Evolutionary conservation across 2,329 filamentous ascomycete species (phyloP).

Genomic region (Venturia aucupariae): DNA sequence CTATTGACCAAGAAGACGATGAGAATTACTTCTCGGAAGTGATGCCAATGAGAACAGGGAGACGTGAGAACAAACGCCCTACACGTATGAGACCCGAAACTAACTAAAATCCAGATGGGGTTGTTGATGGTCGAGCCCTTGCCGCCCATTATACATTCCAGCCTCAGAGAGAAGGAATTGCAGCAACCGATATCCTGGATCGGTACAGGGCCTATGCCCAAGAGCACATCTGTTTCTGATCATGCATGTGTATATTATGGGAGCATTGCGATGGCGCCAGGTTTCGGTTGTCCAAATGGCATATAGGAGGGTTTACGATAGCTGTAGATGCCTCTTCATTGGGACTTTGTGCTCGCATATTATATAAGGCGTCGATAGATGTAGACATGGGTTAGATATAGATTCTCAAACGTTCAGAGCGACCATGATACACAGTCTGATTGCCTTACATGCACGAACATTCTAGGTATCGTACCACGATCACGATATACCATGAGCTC

Average conservation of each 20-base stretch:
- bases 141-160: slow-evolving; percentile 46
- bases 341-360: neutral
- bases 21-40: slow-evolving; percentile 36
- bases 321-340: neutral
- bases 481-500: no score
- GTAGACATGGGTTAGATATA: neutral
- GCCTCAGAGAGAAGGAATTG: slow-evolving; percentile 32
- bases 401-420: no score
- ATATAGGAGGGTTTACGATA: neutral
- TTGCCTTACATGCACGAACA: no score
- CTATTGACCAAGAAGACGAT: slow-evolving; percentile 41
- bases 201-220: slow-evolving; percentile 45
- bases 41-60: slow-evolving; percentile 29
- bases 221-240: slow-evolving; percentile 38
- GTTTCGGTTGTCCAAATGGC: neutral
- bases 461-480: no score
- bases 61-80: slow-evolving; percentile 20
- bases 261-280: slow-evolving; percentile 4
- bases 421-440: no score
- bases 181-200: slow-evolving; percentile 45
- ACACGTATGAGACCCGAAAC: neutral
- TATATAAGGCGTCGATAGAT: neutral
- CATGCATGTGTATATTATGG: neutral
- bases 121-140: slow-evolving; percentile 46
- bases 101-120: slow-evolving; percentile 23